Conservation (phyloP, 2,329 filamentous ascomycete species). For the Ophidiomyces ophidiicola region DNA sequence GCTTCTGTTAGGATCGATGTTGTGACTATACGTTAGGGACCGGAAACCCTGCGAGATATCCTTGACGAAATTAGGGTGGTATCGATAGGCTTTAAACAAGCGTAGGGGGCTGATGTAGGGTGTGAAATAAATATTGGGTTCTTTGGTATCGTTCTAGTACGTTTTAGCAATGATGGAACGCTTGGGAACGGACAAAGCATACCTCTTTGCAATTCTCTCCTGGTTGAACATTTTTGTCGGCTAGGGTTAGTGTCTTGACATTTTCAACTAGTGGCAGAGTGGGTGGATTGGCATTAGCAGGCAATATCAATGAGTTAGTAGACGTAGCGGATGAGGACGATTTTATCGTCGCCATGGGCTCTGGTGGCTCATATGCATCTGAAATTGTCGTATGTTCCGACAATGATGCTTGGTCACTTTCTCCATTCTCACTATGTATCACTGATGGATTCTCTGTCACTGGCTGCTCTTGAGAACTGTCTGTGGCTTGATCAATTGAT, state of each 20-base stretch:
- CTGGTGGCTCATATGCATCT: slow-evolving; percentile 47
- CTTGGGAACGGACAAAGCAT: too few relatives aligned
- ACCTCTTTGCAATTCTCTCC: too few relatives aligned
- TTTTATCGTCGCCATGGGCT: slow-evolving; percentile 24
- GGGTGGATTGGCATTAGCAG: slow-evolving; percentile 17
- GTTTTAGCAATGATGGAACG: too few relatives aligned
- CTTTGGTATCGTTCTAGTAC: slow-evolving; percentile 14
- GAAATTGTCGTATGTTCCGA: slow-evolving; percentile 29
- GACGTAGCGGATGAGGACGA: slow-evolving; percentile 27
- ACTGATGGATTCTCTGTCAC: background rate
- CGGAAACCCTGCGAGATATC: slow-evolving; percentile 64
- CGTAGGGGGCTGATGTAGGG: slow-evolving; percentile 76
- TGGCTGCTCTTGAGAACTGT: background rate
- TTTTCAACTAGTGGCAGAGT: slow-evolving; percentile 17
- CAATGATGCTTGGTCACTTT: slow-evolving; percentile 15
- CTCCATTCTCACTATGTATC: slow-evolving; percentile 3
- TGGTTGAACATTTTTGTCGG: slow-evolving; percentile 18
- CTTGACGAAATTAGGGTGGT: slow-evolving; percentile 63
- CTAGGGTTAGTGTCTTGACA: slow-evolving; percentile 25
- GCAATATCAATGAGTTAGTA: slow-evolving; percentile 33
- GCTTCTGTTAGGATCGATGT: slow-evolving; percentile 61
- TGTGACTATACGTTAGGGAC: slow-evolving; percentile 87
- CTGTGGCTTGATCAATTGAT: background rate
- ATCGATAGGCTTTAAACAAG: slow-evolving; percentile 77
- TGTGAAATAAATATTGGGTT: slow-evolving; percentile 31